Evolutionary conservation across 495 filamentous ascomycete species (phyloP).

Genomic region (Durotheca rogersii): DNA sequence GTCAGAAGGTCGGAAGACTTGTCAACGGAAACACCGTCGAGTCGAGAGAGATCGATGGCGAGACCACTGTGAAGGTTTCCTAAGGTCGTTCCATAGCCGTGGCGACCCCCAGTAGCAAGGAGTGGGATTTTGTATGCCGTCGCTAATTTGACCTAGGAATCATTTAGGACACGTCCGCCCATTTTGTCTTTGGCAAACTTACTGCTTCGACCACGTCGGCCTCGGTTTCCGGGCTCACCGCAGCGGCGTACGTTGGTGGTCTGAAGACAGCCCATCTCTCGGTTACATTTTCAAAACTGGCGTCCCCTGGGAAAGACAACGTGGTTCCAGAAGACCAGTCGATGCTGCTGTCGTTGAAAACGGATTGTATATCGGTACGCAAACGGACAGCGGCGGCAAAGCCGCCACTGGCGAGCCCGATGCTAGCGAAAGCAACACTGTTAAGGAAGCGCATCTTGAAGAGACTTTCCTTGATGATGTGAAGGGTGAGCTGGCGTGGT

Average conservation of each 20-base stretch:
- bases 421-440: neutral
- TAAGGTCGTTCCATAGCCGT: slow-evolving; percentile 24
- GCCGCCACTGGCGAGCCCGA: neutral
- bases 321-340: neutral
- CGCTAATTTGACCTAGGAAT: slow-evolving; percentile 7
- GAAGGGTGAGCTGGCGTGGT: neutral
- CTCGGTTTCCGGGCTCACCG: slow-evolving; percentile 34
- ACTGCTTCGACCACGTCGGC: slow-evolving; percentile 33
- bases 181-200: neutral
- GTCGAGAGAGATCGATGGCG: slow-evolving; percentile 33
- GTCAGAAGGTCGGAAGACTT: slow-evolving; percentile 13
- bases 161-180: neutral
- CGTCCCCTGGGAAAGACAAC: neutral
- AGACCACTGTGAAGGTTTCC: slow-evolving; percentile 6
- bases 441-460: neutral
- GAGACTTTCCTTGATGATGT: neutral
- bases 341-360: neutral
- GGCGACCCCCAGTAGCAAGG: slow-evolving; percentile 35
- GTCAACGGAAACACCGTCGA: slow-evolving; percentile 27
- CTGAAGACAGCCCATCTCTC: slow-evolving; percentile 7
- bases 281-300: slow-evolving; percentile 5
- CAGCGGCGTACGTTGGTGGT: slow-evolving; percentile 31
- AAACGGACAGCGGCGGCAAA: neutral
- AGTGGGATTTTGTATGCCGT: slow-evolving; percentile 24
- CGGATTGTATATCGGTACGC: neutral